A percentile compares a stretch with the other conserved stretches of the same genome.
Conservation (phyloP, 768 basidiomycete species). For the Boletus edulis region DNA sequence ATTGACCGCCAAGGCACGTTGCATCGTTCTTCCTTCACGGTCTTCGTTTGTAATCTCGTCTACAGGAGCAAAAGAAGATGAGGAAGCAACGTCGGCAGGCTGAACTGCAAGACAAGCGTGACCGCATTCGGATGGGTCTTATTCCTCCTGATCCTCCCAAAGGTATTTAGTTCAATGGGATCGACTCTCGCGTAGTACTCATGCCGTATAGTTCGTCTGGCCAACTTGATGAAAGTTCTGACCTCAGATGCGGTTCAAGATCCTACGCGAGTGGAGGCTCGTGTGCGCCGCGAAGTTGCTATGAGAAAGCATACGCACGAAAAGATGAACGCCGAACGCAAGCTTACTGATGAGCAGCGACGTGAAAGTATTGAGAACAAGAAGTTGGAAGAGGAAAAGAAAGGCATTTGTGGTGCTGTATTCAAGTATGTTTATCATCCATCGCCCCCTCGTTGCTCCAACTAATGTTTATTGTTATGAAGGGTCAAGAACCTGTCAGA, state of each 20-base stretch:
- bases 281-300: constrained; percentile 90
- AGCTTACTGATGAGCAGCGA: constrained; percentile 87
- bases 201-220: constrained; percentile 67
- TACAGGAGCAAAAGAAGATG: constrained; percentile 93
- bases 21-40: not conserved
- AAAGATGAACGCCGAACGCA: constrained; percentile 90
- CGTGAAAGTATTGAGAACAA: constrained; percentile 84
- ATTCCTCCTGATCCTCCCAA: constrained; percentile 95
- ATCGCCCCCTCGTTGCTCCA: not conserved
- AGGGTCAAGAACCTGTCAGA: constrained; percentile 89
- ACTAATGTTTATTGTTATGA: constrained; percentile 3
- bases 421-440: constrained; percentile 73
- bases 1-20: constrained; percentile 78
- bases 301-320: constrained; percentile 87
- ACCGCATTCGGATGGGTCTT: constrained; percentile 93
- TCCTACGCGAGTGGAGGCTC: constrained; percentile 95
- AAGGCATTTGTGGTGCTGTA: constrained; percentile 75
- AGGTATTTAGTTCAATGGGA: constrained; percentile 44
- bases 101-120: constrained; percentile 91
- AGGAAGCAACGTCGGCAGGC: constrained; percentile 83
- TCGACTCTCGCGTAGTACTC: not conserved
- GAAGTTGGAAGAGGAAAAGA: constrained; percentile 85
- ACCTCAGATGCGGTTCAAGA: constrained; percentile 97
- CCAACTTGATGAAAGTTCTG: constrained; percentile 96
- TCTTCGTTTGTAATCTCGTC: not conserved